Conservation (phyloP, 73 alveolate genomes). For the Paramecium biaurelia region DNA sequence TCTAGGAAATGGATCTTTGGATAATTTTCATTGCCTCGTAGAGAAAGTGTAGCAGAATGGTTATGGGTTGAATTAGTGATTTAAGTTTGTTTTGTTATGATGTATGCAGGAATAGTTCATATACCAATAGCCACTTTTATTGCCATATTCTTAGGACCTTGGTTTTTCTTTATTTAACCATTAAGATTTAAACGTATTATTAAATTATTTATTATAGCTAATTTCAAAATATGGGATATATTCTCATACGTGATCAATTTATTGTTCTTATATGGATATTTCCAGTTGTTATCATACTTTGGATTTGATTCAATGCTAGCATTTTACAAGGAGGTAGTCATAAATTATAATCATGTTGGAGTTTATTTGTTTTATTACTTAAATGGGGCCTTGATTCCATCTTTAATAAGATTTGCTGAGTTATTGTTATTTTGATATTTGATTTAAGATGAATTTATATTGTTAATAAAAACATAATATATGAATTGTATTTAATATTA, state of each 20-base stretch:
- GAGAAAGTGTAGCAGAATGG: neutral
- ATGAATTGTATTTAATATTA: neutral
- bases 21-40: neutral
- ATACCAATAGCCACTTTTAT: neutral
- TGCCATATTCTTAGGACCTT: neutral
- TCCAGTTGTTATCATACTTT: neutral
- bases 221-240: neutral
- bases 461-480: neutral
- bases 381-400: neutral
- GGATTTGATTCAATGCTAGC: neutral
- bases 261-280: neutral
- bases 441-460: neutral
- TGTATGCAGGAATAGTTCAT: neutral
- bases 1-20: neutral
- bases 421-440: neutral
- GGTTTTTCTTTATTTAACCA: neutral
- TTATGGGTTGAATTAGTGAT: neutral
- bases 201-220: neutral
- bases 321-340: neutral
- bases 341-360: neutral
- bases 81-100: neutral
- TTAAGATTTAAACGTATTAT: neutral
- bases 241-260: neutral
- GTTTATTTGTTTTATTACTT: neutral
- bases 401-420: neutral